These are phyloP conservation scores for Escovopsis sp. DNA, from an alignment of 2,329 filamentous ascomycete species.

Conservation along the genomic window DNA sequence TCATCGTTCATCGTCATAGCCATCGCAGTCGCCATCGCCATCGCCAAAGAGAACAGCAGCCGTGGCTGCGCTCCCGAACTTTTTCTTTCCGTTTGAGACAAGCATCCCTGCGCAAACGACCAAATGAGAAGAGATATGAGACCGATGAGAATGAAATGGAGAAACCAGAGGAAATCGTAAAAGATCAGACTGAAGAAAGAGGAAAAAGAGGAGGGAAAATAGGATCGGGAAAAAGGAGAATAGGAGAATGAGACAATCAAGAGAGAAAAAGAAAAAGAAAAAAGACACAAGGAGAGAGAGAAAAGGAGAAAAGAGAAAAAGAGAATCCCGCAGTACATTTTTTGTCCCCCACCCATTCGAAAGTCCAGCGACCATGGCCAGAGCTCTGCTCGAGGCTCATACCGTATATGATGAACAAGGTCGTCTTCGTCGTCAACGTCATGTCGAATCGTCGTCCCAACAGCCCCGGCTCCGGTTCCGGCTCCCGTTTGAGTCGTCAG, in stretches of 20 bases:
- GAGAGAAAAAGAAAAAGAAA: not conserved
- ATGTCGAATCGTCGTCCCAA: constrained; percentile 5
- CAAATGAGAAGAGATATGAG: not conserved
- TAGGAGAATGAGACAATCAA: not conserved
- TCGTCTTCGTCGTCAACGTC: constrained; percentile 4
- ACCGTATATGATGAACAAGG: constrained; percentile 3
- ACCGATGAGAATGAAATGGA: not conserved
- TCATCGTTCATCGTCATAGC: not conserved
- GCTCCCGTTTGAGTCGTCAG: too few relatives aligned
- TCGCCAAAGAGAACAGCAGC: not conserved
- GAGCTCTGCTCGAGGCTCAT: not conserved
- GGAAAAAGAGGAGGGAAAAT: constrained; percentile 3
- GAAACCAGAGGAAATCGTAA: not conserved
- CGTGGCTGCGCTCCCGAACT: constrained; percentile 1
- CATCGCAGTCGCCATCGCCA: too few relatives aligned
- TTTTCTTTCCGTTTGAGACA: constrained; percentile 3
- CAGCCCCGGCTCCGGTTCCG: too few relatives aligned
- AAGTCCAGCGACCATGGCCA: constrained; percentile 4
- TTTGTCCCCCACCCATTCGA: not conserved
- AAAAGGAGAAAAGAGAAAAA: constrained; percentile 10
- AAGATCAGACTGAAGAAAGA: constrained; percentile 6
- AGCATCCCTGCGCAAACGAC: constrained; percentile 2
- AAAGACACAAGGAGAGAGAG: constrained; percentile 1
- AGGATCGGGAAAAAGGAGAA: not conserved
- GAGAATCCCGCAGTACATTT: constrained; percentile 12